Evolutionary conservation across 2,329 filamentous ascomycete species (phyloP), one percentile per base, ranked within the genome.

Genomic region (Aspergillus amoenus): DNA sequence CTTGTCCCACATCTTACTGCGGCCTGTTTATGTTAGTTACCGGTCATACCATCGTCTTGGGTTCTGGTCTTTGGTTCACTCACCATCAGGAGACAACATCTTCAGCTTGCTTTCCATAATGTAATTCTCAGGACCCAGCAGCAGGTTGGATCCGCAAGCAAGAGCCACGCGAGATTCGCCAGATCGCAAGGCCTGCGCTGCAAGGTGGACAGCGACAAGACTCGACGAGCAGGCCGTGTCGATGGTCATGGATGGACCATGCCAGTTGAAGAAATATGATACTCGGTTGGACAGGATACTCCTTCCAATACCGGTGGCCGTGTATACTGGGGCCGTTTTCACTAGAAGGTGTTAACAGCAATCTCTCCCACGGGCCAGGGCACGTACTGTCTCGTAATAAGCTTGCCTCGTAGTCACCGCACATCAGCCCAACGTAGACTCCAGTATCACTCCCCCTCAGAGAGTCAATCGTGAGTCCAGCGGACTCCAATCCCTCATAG

Each of bases 1-100:
- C 6, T 70, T 60, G 55, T 80, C 79, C 49, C 74, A 77, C 2
- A 64, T 69, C 22, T 70, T 59, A 30, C 67, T 74, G 18, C 52
- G 60, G 32, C 32, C 32, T 37, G 13, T 2, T 6, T 1, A 37
- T 0, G 32, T 37, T 2, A 15, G 32, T 15, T 2, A 37, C 11
- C 6, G 12, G 13, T 4, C 2, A 15, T 12, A 37, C n/a, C n/a
- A n/a, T n/a, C n/a, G n/a, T n/a, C n/a, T n/a, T n/a, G n/a, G n/a
- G n/a, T n/a, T n/a, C n/a, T n/a, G n/a, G n/a, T n/a, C n/a, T n/a
- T 9, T 3, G 4, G 0, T 37, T 13, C 11, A 15, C 32, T 12
- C 13, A 2, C 70, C 67, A 34, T 70, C 66, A 8, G 66, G 62
- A 11, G 67, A 70, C 3, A 52, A 3, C 24, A 52, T 43, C 4